These are phyloP conservation scores for Amoeboaphelidium occidentale DNA, from an alignment of 371 early-diverging fungal genomes.

Conservation along the genomic window DNA sequence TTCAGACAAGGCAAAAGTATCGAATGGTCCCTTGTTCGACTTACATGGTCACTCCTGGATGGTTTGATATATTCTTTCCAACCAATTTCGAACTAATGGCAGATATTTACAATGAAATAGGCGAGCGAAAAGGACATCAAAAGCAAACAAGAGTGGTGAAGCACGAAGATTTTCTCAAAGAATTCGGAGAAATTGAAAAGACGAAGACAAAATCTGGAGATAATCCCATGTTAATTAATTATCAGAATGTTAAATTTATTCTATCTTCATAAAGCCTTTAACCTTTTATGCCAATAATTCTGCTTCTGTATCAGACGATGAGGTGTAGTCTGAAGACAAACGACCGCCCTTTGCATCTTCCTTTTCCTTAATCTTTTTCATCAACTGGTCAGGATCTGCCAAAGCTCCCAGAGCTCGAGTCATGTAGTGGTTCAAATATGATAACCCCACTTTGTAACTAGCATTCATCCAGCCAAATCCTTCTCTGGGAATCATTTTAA, in stretches of 20 bases:
- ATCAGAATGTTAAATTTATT: conserved; percentile 64
- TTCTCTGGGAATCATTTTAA: conserved; percentile 76
- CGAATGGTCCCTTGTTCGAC: conserved; percentile 81
- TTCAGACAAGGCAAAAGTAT: conserved; percentile 67
- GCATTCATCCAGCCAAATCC: conserved; percentile 98
- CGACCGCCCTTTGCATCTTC: too few relatives aligned
- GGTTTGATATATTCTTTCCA: conserved; percentile 94
- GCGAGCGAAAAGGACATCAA: neutral
- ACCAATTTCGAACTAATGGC: conserved; percentile 68
- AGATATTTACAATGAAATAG: conserved; percentile 38
- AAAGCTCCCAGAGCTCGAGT: conserved; percentile 54
- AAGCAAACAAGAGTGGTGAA: conserved; percentile 30
- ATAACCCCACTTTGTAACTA: conserved; percentile 48
- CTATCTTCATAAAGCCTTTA: too few relatives aligned
- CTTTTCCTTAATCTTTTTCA: too few relatives aligned
- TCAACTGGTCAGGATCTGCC: conserved; percentile 33
- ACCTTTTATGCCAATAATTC: too few relatives aligned
- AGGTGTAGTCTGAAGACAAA: too few relatives aligned
- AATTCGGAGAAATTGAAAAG: conserved; percentile 43
- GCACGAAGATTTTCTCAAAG: conserved; percentile 48
- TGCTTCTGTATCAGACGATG: too few relatives aligned
- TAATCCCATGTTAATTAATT: conserved; percentile 78
- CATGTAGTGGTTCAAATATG: conserved; percentile 37
- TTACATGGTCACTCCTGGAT: conserved; percentile 87
- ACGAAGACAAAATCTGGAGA: conserved; percentile 63